Percentiles rank a stretch among this genome's conserved stretches.
Conservation (phyloP, 495 filamentous ascomycete species). For the Amniculicola lignicola region DNA sequence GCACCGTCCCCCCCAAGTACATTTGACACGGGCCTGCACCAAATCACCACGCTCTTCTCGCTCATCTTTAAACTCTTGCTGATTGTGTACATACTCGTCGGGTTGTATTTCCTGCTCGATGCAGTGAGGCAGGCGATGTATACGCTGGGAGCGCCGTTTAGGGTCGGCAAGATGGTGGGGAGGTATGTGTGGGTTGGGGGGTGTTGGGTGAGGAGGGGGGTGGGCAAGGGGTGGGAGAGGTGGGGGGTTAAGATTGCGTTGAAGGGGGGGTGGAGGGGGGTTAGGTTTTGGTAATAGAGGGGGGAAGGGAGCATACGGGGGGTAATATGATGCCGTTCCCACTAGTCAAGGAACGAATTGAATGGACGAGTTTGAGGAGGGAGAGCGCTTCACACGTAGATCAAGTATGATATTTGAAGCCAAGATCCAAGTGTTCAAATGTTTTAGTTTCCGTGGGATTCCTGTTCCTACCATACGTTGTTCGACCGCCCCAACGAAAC, state of each 20-base stretch:
- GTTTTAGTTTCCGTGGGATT: too few relatives aligned
- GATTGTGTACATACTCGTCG: slow-evolving; percentile 25
- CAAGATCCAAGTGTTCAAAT: too few relatives aligned
- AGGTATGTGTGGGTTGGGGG: slow-evolving; percentile 4
- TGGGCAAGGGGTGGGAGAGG: slow-evolving; percentile 17
- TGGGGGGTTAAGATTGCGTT: slow-evolving; percentile 18
- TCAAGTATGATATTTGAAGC: too few relatives aligned
- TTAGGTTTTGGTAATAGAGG: too few relatives aligned
- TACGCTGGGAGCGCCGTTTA: slow-evolving; percentile 17
- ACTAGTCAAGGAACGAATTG: too few relatives aligned
- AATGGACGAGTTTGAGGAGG: too few relatives aligned
- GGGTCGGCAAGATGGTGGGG: slow-evolving; percentile 1
- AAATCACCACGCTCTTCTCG: background rate
- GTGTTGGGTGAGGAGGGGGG: background rate
- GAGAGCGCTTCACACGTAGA: too few relatives aligned
- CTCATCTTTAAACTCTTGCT: slow-evolving; percentile 26
- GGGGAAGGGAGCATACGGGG: too few relatives aligned
- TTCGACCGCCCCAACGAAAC: too few relatives aligned
- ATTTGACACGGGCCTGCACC: slow-evolving; percentile 12
- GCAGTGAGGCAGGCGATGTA: slow-evolving; percentile 21
- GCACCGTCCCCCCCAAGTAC: too few relatives aligned
- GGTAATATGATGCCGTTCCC: too few relatives aligned
- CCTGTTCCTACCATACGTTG: too few relatives aligned
- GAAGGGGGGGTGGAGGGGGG: slow-evolving; percentile 6
- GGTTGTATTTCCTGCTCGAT: slow-evolving; percentile 30